These are phyloP conservation scores for Macrocybe sp. DNA, from an alignment of 1,284 basidiomycete species.

Conservation along the genomic window DNA sequence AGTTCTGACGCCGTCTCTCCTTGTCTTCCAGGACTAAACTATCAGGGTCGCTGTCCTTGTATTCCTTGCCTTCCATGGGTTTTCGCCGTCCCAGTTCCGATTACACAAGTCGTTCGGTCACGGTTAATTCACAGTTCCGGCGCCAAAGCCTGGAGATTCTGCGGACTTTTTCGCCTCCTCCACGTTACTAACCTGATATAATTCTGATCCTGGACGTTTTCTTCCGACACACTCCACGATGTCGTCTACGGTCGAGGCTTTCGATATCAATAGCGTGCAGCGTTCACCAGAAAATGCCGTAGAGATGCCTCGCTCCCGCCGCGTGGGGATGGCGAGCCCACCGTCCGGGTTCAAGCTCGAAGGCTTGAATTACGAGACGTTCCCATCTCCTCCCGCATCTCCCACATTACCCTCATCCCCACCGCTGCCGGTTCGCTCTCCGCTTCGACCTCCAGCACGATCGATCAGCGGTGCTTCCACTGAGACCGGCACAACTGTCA, in stretches of 20 bases:
- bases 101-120: background rate
- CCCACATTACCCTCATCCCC: slow-evolving; percentile 15
- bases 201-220: background rate
- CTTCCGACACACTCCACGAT: slow-evolving; percentile 8
- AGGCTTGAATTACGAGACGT: slow-evolving; percentile 6
- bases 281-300: slow-evolving; percentile 3
- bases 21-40: too few relatives aligned
- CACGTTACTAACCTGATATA: background rate
- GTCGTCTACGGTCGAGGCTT: slow-evolving; percentile 7
- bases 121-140: background rate
- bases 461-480: slow-evolving; percentile 17
- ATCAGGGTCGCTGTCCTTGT: background rate
- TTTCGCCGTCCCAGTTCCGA: background rate
- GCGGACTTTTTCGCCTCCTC: slow-evolving; percentile 5
- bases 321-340: slow-evolving; percentile 28
- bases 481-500: slow-evolving; percentile 1
- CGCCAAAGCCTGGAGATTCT: slow-evolving; percentile 1
- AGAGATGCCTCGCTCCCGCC: slow-evolving; percentile 29
- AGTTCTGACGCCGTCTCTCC: too few relatives aligned
- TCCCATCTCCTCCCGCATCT: slow-evolving; percentile 16
- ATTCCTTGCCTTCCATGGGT: background rate
- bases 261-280: background rate
- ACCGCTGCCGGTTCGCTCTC: slow-evolving; percentile 30
- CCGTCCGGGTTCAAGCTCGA: slow-evolving; percentile 16
- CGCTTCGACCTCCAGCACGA: slow-evolving; percentile 29